Evolutionary conservation across 768 basidiomycete species (phyloP), one percentile per base, ranked within the genome.

Genomic region (Podaxis carcinomalis): DNA sequence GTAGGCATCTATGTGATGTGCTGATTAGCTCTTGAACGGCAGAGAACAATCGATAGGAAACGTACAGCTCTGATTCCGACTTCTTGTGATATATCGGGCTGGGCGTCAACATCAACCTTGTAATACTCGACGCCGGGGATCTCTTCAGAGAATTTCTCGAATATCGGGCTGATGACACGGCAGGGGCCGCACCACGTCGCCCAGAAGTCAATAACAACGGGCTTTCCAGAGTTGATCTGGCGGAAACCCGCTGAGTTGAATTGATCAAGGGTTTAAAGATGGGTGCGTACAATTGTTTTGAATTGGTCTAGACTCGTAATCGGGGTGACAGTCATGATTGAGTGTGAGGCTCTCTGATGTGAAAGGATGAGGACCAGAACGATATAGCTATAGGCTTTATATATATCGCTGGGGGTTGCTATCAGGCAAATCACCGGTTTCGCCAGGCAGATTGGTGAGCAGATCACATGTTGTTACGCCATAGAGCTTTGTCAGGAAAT

Each of bases 111-210:
- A 64, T 93, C 84, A 59, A 92, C 85, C 69, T 88, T 89, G 79
- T 86, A 89, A 70, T 90, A 88, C 16, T 78, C 77, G 57, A 88
- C 68, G 65, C 68, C 28, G 9, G 47, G 11, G 47, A 25, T 13
- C 21, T 71, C 68, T 0, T 74, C 64, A 2, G 84, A 77, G n/a
- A 87, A 68, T 63, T 79, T 75, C 70, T 88, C 85, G 65, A 89
- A 85, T 44, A 87, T 68, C 57, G 89, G 89, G 19, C 82, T 81
- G 73, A 90, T 89, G 42, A 77, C 63, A 59, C 73, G 78, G 83
- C 88, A 90, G 13, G 88, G 88, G 14, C 87, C 87, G 72, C 85
- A 90, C 89, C 89, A 90, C 1, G 82, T 80, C 42, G 89, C 89
- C 86, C 86, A 88, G 74, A 91, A 90, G 73, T 91, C 87, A 67